Conservation (phyloP, 192 early-diverging fungal genomes). For the Pilaira anomala region DNA sequence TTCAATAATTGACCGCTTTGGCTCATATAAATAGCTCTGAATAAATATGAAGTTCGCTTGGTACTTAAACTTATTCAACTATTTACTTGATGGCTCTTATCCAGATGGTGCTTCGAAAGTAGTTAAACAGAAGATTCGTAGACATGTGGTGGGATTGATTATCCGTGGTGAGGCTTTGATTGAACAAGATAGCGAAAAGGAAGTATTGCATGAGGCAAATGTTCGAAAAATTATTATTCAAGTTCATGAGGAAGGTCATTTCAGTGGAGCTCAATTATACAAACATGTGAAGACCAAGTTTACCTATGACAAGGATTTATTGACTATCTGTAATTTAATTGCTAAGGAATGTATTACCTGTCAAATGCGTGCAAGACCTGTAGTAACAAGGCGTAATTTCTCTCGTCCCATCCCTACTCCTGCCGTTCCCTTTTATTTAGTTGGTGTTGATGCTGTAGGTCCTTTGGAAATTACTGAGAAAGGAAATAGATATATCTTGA, state of each 20-base stretch:
- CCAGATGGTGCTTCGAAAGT: neutral
- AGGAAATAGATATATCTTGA: constrained; percentile 30
- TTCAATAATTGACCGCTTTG: no score
- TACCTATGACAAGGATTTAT: neutral
- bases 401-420: neutral
- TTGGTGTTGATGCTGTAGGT: constrained; percentile 18
- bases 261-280: constrained; percentile 10
- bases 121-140: neutral
- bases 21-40: neutral
- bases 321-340: neutral
- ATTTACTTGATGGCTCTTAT: neutral
- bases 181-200: neutral
- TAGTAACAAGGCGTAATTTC: neutral
- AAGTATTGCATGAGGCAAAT: constrained; percentile 3
- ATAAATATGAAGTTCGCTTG: neutral
- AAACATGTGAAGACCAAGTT: neutral
- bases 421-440: neutral
- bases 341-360: constrained; percentile 8
- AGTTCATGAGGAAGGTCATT: constrained; percentile 19
- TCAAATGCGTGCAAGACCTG: constrained; percentile 1
- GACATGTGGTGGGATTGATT: neutral
- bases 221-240: neutral
- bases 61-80: neutral
- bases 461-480: neutral
- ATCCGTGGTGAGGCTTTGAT: neutral